Base-by-base conservation (phyloP, 2,329 filamentous ascomycete genomes). In the Claviceps pazoutovae region DNA sequence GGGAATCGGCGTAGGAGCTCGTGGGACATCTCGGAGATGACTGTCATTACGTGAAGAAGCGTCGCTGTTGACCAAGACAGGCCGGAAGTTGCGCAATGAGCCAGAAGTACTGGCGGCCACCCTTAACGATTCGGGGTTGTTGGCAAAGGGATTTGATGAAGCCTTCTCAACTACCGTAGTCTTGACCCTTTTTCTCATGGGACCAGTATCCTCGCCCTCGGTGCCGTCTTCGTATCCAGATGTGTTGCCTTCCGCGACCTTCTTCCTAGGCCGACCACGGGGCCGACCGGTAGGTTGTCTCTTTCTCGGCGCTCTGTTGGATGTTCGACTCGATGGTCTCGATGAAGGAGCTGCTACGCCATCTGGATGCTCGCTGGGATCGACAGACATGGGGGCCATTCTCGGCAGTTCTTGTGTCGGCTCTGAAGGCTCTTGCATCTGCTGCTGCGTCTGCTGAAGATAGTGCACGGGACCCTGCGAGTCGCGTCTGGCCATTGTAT, bases 51-150 rank as follows among this genome's bases (percentile, higher is more conserved):
- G 48, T 19, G 53, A 46, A 54, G 71, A 62, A 4, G 66, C 63
- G 17, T 74, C 73, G 26, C 67, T 68, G 3, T 69, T 73, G 23
- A 75, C 70, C 36, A 76, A 74, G 52, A 87, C 76, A 4, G 91
- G 91, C 45, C 89, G 80, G 65, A 95, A 86, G 47, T 83, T 84
- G 44, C 91, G 85, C 53, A 97, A 75, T 5, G 90, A 95, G 43
- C 88, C 88, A 45, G 90, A 85, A 16, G 87, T 95, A 64, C 88
- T 95, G 46, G 91, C 91, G 54, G 87, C 84, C n/a, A 95, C 88
- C 48, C 90, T 80, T 26, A 97, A 73, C 3, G 88, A 94, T 48
- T 93, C 88, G 9, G 82, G 79, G 34, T 82, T 82, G 41, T 79
- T 76, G 49, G 84, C 86, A 60, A 96, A 86, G 21, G 79, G 80